Conservation (phyloP, 805 yeast species). For the Starmerella riodocensis region DNA sequence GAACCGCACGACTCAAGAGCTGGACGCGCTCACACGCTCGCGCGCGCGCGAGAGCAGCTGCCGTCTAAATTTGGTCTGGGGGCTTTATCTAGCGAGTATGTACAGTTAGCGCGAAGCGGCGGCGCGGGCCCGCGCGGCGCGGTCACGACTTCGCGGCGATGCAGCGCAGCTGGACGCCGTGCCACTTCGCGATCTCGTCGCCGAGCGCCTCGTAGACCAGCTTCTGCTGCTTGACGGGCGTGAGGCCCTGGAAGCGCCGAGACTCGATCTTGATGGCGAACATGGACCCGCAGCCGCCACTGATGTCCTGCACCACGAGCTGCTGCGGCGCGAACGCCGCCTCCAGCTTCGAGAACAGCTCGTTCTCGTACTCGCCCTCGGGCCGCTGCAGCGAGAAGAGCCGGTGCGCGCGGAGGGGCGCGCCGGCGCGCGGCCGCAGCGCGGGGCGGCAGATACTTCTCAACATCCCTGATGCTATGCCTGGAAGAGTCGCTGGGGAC, state of each 20-base stretch:
- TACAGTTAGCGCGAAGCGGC: no score
- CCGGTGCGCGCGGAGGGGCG: background rate
- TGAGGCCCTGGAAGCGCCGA: slow-evolving; percentile 57
- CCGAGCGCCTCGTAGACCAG: slow-evolving; percentile 68
- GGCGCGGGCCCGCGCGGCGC: no score
- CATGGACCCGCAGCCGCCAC: slow-evolving; percentile 98
- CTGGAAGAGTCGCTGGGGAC: no score
- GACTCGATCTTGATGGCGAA: slow-evolving; percentile 73
- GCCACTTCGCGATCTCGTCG: slow-evolving; percentile 86
- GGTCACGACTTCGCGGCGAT: slow-evolving; percentile 30
- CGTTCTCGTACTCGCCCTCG: slow-evolving; percentile 38
- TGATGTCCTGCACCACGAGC: slow-evolving; percentile 63
- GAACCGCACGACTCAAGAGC: no score
- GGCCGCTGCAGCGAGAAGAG: slow-evolving; percentile 11
- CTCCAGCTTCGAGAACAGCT: slow-evolving; percentile 44
- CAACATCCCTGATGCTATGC: no score
- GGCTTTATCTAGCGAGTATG: no score
- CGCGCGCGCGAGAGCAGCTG: no score
- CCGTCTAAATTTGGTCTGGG: no score
- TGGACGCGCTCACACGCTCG: no score
- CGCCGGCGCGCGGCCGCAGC: no score
- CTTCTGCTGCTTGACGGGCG: slow-evolving; percentile 85
- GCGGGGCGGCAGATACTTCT: no score
- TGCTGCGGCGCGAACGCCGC: slow-evolving; percentile 46
- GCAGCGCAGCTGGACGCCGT: slow-evolving; percentile 79